A percentile compares a stretch with the other conserved stretches of the same genome.
phyloP scores from a whole-genome alignment of 495 filamentous ascomycete species.

The Achaetomiella virescens region DNA sequence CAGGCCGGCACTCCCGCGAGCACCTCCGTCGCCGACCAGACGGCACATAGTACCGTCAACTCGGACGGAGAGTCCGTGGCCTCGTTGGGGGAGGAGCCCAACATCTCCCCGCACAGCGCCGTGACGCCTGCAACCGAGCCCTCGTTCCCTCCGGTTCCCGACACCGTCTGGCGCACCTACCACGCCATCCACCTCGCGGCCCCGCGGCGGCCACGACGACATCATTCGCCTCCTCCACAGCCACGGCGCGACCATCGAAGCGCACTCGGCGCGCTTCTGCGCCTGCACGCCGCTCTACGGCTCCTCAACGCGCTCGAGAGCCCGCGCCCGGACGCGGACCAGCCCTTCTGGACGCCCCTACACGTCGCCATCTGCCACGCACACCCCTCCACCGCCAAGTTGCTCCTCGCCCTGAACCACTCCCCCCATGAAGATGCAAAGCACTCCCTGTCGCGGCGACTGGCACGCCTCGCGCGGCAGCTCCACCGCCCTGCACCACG shows the following conservation, averaged over 20 bases:
- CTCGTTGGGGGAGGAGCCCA: constrained; percentile 13
- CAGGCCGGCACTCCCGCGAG: constrained; percentile 12
- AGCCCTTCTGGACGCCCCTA: constrained; percentile 29
- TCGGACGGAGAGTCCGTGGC: constrained; percentile 17
- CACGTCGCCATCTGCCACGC: constrained; percentile 35
- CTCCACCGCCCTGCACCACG: constrained; percentile 27
- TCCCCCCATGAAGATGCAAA: constrained; percentile 24
- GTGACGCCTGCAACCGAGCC: not conserved
- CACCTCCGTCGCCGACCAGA: constrained; percentile 15
- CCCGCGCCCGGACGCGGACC: not conserved
- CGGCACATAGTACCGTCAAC: constrained; percentile 1
- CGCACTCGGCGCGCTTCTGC: constrained; percentile 24
- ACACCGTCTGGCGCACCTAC: constrained; percentile 14
- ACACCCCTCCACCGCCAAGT: constrained; percentile 25
- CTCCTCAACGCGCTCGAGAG: constrained; percentile 22
- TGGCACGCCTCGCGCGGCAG: not conserved
- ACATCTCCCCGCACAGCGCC: constrained; percentile 5
- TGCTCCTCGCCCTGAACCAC: constrained; percentile 30
- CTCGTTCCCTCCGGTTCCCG: constrained; percentile 7
- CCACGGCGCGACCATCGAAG: constrained; percentile 24
- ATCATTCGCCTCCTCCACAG: constrained; percentile 27
- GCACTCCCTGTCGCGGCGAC: not conserved
- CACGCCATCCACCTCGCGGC: constrained; percentile 35
- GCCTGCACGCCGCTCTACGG: constrained; percentile 21
- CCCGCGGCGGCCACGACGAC: constrained; percentile 26